Base-by-base conservation (phyloP, 305 asterid species). In the Fraxinus ornus region DNA sequence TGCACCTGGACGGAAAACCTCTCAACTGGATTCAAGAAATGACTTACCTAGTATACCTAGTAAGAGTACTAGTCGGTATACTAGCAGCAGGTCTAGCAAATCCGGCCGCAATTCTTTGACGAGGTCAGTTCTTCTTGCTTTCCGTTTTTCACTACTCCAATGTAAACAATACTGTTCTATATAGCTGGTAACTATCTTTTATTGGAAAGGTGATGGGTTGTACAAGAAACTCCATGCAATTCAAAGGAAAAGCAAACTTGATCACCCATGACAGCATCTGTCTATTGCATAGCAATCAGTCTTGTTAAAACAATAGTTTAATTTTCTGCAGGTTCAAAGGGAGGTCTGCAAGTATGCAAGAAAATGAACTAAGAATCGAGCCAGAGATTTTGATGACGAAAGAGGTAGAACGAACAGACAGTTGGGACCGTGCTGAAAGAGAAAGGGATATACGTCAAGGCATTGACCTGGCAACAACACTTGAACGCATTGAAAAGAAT, bases 401-500 rank as follows among this genome's bases (percentile, higher is more conserved):
- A 75, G 96, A 97, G 37, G 47, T 86, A 33, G 93, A 83, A 83
- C 85, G 86, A 52, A 90, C 90, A 12, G 90, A 89, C 78, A 93
- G 97, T 85, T 94, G 92, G 97, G 97, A 93, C 66, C 91, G 82
- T 87, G 91, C 93, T 84, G 98, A 91, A 89, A 92, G 99, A 86
- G 98, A 89, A 79, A 88, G 95, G 84, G 98, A 95, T 87, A 93
- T 95, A 75, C 98, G 99, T 62, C 98, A 94, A 87, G 99, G 99
- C 83, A 86, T 97, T 66, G 98, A 97, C 89, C 86, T 97, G 19
- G 99, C 99, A 83, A 97, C 99, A 70, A 94, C 99, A 64, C 90
- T 97, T 89, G 99, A 97, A 85, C 92, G 99, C 72, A 97, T 97
- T 82, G 99, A 97, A 83, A 97, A 93, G 93, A 94, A 94, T 89